Evolutionary conservation across 2,329 filamentous ascomycete genomes (phyloP).

Genomic region (Scopulariopsis brevicaulis): DNA sequence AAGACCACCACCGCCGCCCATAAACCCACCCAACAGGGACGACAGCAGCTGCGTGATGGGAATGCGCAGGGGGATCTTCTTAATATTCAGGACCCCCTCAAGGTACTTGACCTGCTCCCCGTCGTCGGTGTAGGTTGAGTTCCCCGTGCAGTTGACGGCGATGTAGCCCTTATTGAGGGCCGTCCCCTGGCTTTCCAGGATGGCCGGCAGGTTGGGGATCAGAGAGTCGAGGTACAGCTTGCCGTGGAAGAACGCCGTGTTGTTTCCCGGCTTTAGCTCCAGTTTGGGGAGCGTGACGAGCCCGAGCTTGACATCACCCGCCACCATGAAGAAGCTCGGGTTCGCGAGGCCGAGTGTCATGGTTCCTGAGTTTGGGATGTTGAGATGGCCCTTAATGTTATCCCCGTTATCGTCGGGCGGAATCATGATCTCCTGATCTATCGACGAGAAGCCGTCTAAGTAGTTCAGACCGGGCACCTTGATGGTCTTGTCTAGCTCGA

Average conservation of each 20-base stretch:
- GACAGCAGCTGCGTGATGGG: not conserved
- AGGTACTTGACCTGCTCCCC: not conserved
- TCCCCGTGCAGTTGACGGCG: not conserved
- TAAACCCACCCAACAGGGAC: not conserved
- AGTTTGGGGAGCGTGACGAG: not conserved
- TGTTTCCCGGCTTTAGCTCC: not conserved
- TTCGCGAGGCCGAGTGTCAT: not conserved
- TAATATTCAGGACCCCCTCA: not conserved
- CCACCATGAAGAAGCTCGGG: not conserved
- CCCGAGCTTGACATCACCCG: not conserved
- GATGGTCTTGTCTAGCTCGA: not conserved
- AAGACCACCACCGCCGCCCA: not conserved
- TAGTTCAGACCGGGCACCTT: not conserved
- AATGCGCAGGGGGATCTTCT: not conserved
- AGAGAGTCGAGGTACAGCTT: not conserved
- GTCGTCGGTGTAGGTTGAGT: not conserved
- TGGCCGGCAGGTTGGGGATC: not conserved
- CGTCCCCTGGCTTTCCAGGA: not conserved
- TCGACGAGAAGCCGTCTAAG: not conserved
- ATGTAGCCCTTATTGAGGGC: not conserved
- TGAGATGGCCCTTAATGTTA: not conserved
- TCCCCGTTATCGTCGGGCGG: not conserved
- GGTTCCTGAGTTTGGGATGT: not conserved
- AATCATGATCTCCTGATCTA: not conserved
- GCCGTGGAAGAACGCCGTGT: not conserved